Percentiles rank a stretch among this genome's conserved stretches.
Evolutionary conservation across 2,329 filamentous ascomycete genomes (phyloP).

Genomic region (Davidsoniella eucalypti): DNA sequence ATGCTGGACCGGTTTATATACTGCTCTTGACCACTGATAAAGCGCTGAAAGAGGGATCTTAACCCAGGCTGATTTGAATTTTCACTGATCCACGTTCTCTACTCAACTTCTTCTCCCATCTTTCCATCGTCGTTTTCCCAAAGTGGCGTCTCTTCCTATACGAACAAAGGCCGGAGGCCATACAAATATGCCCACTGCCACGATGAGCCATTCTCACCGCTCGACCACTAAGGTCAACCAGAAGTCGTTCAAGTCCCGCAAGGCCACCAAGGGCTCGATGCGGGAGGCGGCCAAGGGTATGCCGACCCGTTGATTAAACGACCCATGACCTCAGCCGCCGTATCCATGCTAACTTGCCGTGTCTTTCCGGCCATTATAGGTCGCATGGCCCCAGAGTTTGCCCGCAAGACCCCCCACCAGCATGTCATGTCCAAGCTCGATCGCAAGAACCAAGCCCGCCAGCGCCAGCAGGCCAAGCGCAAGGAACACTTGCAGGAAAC

Average conservation of each 20-base stretch:
- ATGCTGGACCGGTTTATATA: no score
- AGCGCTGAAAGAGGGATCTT: no score
- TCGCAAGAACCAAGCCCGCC: conserved; percentile 84
- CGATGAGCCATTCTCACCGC: conserved; percentile 69
- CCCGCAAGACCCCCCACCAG: conserved; percentile 80
- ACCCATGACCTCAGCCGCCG: neutral
- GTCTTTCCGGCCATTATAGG: conserved; percentile 30
- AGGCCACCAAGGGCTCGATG: conserved; percentile 73
- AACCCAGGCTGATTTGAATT: no score
- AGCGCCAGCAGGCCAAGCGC: conserved; percentile 70
- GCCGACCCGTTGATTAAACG: conserved; percentile 3
- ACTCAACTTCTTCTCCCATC: neutral
- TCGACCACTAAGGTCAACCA: conserved; percentile 78
- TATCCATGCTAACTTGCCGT: neutral
- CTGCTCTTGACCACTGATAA: no score
- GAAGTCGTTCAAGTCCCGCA: conserved; percentile 85
- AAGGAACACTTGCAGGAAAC: conserved; percentile 65
- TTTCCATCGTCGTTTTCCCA: conserved; percentile 19
- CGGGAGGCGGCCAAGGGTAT: conserved; percentile 74
- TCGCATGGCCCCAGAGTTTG: conserved; percentile 58
- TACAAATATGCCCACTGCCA: conserved; percentile 50
- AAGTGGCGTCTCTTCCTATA: conserved; percentile 58
- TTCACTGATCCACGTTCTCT: neutral
- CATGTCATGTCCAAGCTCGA: conserved; percentile 96
- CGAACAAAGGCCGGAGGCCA: conserved; percentile 71